Evolutionary conservation across 345 rosid species (phyloP).

Genomic region (Diplotaxis tenuifolia): DNA sequence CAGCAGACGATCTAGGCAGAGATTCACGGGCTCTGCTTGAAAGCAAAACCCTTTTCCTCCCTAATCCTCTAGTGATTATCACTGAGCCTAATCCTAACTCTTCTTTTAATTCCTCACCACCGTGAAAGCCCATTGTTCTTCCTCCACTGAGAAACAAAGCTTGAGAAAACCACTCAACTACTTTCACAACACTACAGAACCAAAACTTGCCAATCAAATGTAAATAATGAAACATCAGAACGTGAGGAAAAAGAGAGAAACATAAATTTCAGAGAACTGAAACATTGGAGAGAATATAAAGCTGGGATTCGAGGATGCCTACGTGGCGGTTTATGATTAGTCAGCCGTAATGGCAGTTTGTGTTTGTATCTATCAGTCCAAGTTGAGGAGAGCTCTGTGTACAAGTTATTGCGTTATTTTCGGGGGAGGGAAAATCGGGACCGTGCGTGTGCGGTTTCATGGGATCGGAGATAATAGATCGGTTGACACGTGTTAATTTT

Average conservation of each 20-base stretch:
- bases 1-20: too few species aligned
- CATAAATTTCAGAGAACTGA: not conserved
- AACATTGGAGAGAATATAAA: not conserved
- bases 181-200: not conserved
- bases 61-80: constrained; percentile 50
- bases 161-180: constrained; percentile 1
- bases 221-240: constrained; percentile 18
- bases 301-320: not conserved
- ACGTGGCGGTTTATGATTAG: constrained; percentile 4
- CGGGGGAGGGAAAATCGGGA: not conserved
- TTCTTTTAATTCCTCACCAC: constrained; percentile 25
- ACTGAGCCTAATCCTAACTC: constrained; percentile 51
- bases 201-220: constrained; percentile 38
- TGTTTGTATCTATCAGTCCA: constrained; percentile 3
- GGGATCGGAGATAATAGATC: not conserved
- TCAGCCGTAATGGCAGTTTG: constrained; percentile 19
- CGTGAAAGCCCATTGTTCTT: constrained; percentile 34
- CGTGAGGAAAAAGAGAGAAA: not conserved
- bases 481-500: not conserved
- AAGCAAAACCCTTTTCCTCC: constrained; percentile 70
- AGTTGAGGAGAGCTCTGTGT: not conserved
- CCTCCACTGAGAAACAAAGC: not conserved
- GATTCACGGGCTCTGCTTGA: constrained; percentile 26
- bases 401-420: not conserved
- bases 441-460: not conserved